Conservation (phyloP, 306 rosid species). For the Heteromeles arbutifolia region DNA sequence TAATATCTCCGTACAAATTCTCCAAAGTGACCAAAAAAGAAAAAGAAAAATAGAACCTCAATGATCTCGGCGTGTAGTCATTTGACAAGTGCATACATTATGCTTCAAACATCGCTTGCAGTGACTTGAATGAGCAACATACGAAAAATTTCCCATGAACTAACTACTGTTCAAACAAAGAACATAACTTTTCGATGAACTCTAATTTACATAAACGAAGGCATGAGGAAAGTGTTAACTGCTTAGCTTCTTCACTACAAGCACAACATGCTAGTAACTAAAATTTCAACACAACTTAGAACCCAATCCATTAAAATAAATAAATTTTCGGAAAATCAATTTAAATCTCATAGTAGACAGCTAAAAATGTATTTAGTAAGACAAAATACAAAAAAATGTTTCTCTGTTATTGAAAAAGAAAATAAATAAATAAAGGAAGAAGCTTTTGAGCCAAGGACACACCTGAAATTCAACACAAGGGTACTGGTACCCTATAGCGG, state of each 20-base stretch:
- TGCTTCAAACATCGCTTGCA: not conserved
- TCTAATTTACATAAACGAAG: not conserved
- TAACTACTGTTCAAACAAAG: not conserved
- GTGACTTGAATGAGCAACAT: not conserved
- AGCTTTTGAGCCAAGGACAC: slow-evolving; percentile 10
- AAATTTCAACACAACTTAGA: not conserved
- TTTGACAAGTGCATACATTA: not conserved
- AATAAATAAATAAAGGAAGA: not conserved
- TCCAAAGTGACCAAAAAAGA: not conserved
- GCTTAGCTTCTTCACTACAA: not conserved
- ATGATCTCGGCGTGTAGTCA: not conserved
- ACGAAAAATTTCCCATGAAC: not conserved
- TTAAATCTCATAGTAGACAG: not conserved
- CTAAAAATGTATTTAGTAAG: not conserved
- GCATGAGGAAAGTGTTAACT: not conserved
- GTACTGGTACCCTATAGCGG: slow-evolving; percentile 54
- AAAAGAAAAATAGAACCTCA: not conserved
- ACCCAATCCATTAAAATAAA: not conserved
- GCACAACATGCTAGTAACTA: not conserved
- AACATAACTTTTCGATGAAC: not conserved
- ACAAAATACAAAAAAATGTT: not conserved
- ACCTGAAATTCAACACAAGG: slow-evolving; percentile 58
- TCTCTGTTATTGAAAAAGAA: not conserved
- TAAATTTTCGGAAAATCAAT: not conserved
- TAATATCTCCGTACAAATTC: not conserved